Percentiles rank a stretch among this genome's conserved stretches.
Conservation (phyloP, 2,329 filamentous ascomycete species). For the Aspergillus fijiensis region DNA sequence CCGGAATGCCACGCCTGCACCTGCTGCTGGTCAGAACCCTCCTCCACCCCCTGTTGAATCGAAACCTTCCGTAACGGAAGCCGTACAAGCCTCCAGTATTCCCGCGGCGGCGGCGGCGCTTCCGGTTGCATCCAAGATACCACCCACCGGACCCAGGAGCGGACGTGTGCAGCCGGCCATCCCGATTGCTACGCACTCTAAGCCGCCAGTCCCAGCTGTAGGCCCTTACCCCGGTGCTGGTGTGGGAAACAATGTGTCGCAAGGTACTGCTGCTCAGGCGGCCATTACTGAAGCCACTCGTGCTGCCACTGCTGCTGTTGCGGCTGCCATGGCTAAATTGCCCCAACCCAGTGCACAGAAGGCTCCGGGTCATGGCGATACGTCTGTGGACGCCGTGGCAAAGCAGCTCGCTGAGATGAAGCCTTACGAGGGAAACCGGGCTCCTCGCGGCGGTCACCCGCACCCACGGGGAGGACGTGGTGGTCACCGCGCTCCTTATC, state of each 20-base stretch:
- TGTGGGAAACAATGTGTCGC: slow-evolving; percentile 26
- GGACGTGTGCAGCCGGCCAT: slow-evolving; percentile 49
- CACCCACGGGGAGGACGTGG: slow-evolving; percentile 50
- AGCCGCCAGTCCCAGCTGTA: slow-evolving; percentile 32
- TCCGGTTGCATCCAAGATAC: slow-evolving; percentile 22
- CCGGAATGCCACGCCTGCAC: slow-evolving; percentile 35
- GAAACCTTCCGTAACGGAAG: slow-evolving; percentile 40
- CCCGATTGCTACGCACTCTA: slow-evolving; percentile 42
- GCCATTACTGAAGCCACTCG: slow-evolving; percentile 49
- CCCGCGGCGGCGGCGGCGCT: slow-evolving; percentile 23
- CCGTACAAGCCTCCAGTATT: slow-evolving; percentile 30
- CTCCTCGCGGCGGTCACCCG: slow-evolving; percentile 36
- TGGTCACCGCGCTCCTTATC: slow-evolving; percentile 44
- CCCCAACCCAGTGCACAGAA: slow-evolving; percentile 39
- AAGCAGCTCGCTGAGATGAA: slow-evolving; percentile 49
- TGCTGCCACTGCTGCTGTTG: slow-evolving; percentile 52
- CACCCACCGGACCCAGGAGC: slow-evolving; percentile 38
- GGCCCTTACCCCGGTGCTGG: slow-evolving; percentile 30
- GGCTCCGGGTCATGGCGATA: slow-evolving; percentile 33
- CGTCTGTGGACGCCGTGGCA: slow-evolving; percentile 43
- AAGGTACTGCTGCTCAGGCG: slow-evolving; percentile 30
- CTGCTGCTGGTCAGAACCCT: slow-evolving; percentile 30
- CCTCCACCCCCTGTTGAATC: slow-evolving; percentile 41
- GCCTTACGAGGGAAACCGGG: slow-evolving; percentile 40
- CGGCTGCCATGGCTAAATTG: slow-evolving; percentile 53